Conservation (phyloP, 31 red algal species). For the Odonthalia washingtoniensis region DNA sequence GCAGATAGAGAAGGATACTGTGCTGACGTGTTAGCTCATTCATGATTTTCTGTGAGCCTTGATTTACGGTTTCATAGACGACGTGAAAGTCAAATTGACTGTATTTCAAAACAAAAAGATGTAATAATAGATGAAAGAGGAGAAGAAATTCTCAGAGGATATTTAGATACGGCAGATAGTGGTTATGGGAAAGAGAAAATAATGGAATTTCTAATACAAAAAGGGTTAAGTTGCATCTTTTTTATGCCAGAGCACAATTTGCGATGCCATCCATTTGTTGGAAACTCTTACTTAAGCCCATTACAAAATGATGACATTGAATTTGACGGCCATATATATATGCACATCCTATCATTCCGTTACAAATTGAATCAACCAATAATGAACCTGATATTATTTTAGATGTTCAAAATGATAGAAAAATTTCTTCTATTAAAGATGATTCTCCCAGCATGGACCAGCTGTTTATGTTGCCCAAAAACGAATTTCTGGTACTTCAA, state of each 20-base stretch:
- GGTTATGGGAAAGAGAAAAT: slow-evolving; percentile 20
- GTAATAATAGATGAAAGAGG: slow-evolving; percentile 10
- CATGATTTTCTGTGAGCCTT: slow-evolving; percentile 3
- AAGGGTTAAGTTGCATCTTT: slow-evolving; percentile 24
- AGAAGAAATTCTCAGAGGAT: slow-evolving; percentile 6
- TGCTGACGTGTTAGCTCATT: slow-evolving; percentile 30
- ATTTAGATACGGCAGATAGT: slow-evolving; percentile 23
- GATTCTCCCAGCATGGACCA: slow-evolving; percentile 13
- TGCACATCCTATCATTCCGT: not conserved
- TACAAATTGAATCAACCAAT: not conserved
- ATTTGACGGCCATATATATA: slow-evolving; percentile 9
- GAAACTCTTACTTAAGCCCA: slow-evolving; percentile 14
- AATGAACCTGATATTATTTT: not conserved
- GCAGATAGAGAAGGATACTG: slow-evolving; percentile 42
- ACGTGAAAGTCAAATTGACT: no score
- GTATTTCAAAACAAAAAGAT: not conserved
- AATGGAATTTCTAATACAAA: not conserved
- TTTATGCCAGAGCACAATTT: slow-evolving; percentile 32
- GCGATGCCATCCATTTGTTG: slow-evolving; percentile 28
- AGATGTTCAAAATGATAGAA: slow-evolving; percentile 28
- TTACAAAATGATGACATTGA: no score
- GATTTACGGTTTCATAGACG: slow-evolving; percentile 17
- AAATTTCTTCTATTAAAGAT: not conserved
- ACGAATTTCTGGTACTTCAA: no score
- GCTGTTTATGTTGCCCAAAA: no score